Base-by-base conservation (phyloP, 768 basidiomycete genomes). In the Mycena filopes region DNA sequence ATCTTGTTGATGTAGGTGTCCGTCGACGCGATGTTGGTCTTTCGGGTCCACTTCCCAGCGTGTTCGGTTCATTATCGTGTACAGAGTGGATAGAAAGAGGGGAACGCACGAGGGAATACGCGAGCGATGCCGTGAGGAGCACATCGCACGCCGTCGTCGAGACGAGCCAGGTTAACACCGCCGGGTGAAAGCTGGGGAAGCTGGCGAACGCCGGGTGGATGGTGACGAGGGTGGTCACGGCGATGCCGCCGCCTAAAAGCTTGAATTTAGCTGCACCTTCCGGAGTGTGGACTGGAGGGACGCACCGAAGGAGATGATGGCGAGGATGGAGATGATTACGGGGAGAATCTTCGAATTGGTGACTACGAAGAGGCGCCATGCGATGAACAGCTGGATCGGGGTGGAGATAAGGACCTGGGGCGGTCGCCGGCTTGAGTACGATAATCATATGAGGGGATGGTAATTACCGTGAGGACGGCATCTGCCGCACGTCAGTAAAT, bases 381-480 rank as follows among this genome's bases (percentile, higher is more conserved):
- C 66, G 16, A 68, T 43, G 55, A 56, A 70, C 16, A 70, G 58
- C 58, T 70, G 69, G 41, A 69, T 42, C 3, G 69, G 57, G 6
- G 67, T 69, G 3, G 69, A 70, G 33, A 70, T n/a, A n/a, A n/a
- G n/a, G n/a, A n/a, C n/a, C n/a, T n/a, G n/a, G n/a, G n/a, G n/a
- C n/a, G n/a, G n/a, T n/a, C n/a, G n/a, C n/a, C n/a, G n/a, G n/a
- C n/a, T n/a, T n/a, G n/a, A n/a, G n/a, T n/a, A n/a, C n/a, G n/a
- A n/a, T n/a, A n/a, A n/a, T n/a, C n/a, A n/a, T n/a, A n/a, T n/a
- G n/a, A n/a, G n/a, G n/a, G n/a, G n/a, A n/a, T n/a, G n/a, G n/a
- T n/a, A n/a, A n/a, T n/a, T n/a, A n/a, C n/a, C n/a, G n/a, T n/a
- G n/a, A n/a, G n/a, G n/a, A n/a, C n/a, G n/a, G n/a, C n/a, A n/a